Base-by-base conservation (phyloP, 805 yeast species). In the Isabelozyma heimii region DNA sequence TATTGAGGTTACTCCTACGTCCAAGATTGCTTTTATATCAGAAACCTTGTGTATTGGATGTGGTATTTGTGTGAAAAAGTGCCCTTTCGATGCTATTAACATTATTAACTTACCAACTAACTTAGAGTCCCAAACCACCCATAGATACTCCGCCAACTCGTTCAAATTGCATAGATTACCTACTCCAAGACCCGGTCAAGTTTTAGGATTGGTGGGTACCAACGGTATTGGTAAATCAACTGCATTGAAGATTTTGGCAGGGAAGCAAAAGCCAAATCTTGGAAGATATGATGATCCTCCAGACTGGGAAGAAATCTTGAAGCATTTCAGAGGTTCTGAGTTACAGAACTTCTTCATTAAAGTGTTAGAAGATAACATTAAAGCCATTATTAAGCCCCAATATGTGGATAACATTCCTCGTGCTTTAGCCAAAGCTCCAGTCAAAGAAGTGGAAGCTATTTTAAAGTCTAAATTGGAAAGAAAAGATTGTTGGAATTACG, bases 221-320 rank as follows among this genome's bases (percentile, higher is more conserved):
- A 94, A 94, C 77, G 99, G 99, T 91, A 94, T 94, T 65, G 99
- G 99, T 63, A 94, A 94, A 69, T 88, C 96, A 10, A 94, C 99
- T 15, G 99, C 99, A 8, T 80, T 94, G 66, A 94, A 94, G 75
- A 91, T 94, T 63, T 81, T 94, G 58, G 96, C 97, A 14, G 99
- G 98, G 65, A 94, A 92, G 72, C 96, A 91, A 70, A 94, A 91
- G 72, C 99, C 99, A 58, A 94, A 94, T 66, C 76, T 94, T 69
- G 99, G 99, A 49, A 81, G 85, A 61, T 94, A 77, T 66, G 99
- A 94, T 56, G 88, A 88, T 63, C 99, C 99, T 41, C 99, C 99
- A 9, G 94, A 88, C 71, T 94, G 99, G 99, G 88, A 86, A 67
- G 97, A 89, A 51, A 89, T 94, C 57, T 81, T 94, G 60, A 87